phyloP scores from a whole-genome alignment of 2,329 filamentous ascomycete species.

The Neophaeococcomyces mojaviensis region DNA sequence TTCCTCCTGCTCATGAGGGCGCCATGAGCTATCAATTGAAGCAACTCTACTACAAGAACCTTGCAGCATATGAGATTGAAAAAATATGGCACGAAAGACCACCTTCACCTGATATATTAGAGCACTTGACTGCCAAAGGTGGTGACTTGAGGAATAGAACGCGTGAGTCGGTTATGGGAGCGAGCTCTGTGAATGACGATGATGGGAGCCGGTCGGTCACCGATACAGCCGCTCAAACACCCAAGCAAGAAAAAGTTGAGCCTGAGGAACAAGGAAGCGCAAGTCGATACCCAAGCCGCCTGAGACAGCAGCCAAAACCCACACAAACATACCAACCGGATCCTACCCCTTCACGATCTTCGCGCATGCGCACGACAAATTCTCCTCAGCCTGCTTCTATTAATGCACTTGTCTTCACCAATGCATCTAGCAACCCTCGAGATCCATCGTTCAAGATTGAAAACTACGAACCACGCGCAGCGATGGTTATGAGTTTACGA shows the following conservation, averaged over 20 bases:
- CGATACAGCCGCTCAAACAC: constrained; percentile 34
- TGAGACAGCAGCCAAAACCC: constrained; percentile 77
- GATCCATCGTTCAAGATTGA: constrained; percentile 39
- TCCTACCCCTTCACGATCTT: constrained; percentile 54
- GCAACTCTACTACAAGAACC: constrained; percentile 80
- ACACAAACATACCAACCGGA: constrained; percentile 80
- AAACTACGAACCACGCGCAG: constrained; percentile 60
- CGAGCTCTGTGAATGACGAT: constrained; percentile 36
- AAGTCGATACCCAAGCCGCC: constrained; percentile 30
- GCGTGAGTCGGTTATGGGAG: constrained; percentile 48
- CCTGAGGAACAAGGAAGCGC: constrained; percentile 41
- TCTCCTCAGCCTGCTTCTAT: constrained; percentile 25
- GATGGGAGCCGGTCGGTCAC: background rate
- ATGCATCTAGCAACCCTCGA: constrained; percentile 44
- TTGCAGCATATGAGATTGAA: constrained; percentile 80
- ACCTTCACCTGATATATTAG: constrained; percentile 79
- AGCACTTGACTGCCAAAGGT: constrained; percentile 71
- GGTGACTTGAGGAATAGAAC: constrained; percentile 72
- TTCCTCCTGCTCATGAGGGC: constrained; percentile 66
- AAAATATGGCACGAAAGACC: constrained; percentile 71
- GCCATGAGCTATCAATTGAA: constrained; percentile 83
- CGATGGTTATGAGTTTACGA: constrained; percentile 59
- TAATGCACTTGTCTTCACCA: constrained; percentile 32
- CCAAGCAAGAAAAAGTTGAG: constrained; percentile 44
- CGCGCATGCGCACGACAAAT: constrained; percentile 48